phyloP scores from a whole-genome alignment of 305 asterid genomes.

The Fraxinus sp. region DNA sequence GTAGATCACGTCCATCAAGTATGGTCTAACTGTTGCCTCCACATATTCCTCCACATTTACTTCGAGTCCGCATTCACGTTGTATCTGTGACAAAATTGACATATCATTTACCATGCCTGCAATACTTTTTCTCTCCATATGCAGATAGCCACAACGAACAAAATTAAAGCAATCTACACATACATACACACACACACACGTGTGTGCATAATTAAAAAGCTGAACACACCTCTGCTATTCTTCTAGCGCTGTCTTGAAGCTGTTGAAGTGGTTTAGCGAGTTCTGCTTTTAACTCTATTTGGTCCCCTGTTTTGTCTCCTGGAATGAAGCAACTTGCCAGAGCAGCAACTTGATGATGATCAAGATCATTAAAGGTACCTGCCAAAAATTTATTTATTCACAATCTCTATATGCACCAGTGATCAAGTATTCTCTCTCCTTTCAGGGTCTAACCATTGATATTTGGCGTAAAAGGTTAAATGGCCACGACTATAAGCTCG shows the following conservation, averaged over 20 bases:
- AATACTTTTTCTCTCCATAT: not conserved
- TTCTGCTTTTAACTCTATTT: constrained; percentile 87
- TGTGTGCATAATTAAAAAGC: not conserved
- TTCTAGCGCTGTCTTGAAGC: constrained; percentile 92
- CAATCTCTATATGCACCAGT: constrained; percentile 10
- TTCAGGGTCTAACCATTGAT: constrained; percentile 1
- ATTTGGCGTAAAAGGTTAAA: not conserved
- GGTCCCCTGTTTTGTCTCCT: constrained; percentile 77
- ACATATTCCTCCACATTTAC: constrained; percentile 92
- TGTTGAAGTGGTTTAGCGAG: constrained; percentile 91
- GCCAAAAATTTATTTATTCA: constrained; percentile 17
- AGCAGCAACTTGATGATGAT: constrained; percentile 92
- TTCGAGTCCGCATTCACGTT: constrained; percentile 95
- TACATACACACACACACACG: not conserved
- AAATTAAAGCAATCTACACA: constrained; percentile 5
- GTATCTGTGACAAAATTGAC: constrained; percentile 54
- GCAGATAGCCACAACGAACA: constrained; percentile 1
- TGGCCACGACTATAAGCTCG: not conserved
- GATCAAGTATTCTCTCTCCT: constrained; percentile 17
- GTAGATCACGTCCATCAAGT: constrained; percentile 93
- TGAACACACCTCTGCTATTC: constrained; percentile 79
- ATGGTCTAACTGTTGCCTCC: constrained; percentile 88
- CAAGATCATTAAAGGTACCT: constrained; percentile 97
- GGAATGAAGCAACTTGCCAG: constrained; percentile 95
- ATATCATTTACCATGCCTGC: constrained; percentile 16